Base-by-base conservation (phyloP, 2,329 filamentous ascomycete species). In the Cladosporium sp. region DNA sequence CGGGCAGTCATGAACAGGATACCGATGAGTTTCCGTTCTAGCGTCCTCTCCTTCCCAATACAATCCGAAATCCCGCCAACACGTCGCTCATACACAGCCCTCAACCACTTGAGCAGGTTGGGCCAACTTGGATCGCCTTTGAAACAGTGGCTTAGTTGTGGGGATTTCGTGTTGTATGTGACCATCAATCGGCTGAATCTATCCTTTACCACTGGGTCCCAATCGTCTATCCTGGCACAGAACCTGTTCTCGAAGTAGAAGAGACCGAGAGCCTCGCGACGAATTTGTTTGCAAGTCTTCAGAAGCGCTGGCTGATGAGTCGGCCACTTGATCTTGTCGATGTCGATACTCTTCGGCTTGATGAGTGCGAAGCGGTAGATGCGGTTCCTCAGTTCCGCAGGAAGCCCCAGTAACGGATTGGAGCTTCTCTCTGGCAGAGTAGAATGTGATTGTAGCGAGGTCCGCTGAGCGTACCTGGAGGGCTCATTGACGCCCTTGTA, bases 231-330 rank as follows among this genome's bases (percentile, higher is more conserved):
- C 11, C 37, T 20, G 30, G 52, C 19, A n/a, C 39, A 37, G 30
- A 55, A 22, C 7, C 15, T 37, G 52, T 55, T 55, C 15, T 55
- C 52, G 52, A 28, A 3, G 40, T 55, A 55, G 52, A 55, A 55
- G 40, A 55, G 11, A 19, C 39, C 14, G 12, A 47, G 19, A 40
- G 52, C 52, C 37, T 55, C 52, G 40, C 6, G 6, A 19, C 52
- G 52, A 19, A 47, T 37, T 5, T 25, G 30, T 12, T 14, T 36
- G 40, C 40, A 37, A 40, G 52, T 37, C 22, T 45, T 42, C 15
- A 55, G 52, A 12, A 55, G 40, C 5, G 52, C n/a, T 1, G 52
- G 52, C 20, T 55, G 52, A 40, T 55, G 52, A 17, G 19, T 22
- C 19, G 52, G 8, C 40, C 40, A 55, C 39, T n/a, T 36, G 5